Evolutionary conservation across 2,329 filamentous ascomycete species (phyloP).

Genomic region (Zasmidium cellare): DNA sequence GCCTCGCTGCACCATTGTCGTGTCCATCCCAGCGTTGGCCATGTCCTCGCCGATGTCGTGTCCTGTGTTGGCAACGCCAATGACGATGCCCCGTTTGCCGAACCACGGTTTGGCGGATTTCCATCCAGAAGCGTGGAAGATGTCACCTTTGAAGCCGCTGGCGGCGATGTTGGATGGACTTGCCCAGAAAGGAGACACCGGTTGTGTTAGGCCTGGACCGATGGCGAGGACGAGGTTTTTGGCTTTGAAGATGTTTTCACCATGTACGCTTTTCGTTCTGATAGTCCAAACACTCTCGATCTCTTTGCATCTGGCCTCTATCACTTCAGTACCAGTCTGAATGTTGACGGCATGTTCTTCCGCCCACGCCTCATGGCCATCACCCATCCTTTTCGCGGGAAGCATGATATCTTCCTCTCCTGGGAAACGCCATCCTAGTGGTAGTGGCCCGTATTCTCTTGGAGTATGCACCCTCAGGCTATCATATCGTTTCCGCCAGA

Average conservation of each 20-base stretch:
- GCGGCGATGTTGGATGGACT: slow-evolving; percentile 36
- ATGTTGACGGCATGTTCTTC: slow-evolving; percentile 42
- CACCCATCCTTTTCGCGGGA: no score
- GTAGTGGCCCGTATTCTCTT: slow-evolving; percentile 41
- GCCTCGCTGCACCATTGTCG: slow-evolving; percentile 49
- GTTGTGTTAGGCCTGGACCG: slow-evolving; percentile 54
- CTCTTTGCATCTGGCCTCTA: slow-evolving; percentile 65
- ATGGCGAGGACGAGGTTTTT: slow-evolving; percentile 67
- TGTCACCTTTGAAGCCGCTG: slow-evolving; percentile 8
- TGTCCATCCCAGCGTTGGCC: slow-evolving; percentile 41
- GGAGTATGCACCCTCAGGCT: slow-evolving; percentile 70
- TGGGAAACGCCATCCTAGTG: no score
- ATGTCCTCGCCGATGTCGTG: slow-evolving; percentile 53
- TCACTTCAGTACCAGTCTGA: slow-evolving; percentile 64
- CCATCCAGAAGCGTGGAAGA: neutral
- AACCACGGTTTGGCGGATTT: slow-evolving; percentile 1
- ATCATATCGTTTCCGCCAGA: slow-evolving; percentile 53
- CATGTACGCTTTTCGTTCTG: slow-evolving; percentile 20
- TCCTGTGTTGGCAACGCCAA: slow-evolving; percentile 51
- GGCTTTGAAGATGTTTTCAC: slow-evolving; percentile 53
- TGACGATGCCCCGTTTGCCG: slow-evolving; percentile 49
- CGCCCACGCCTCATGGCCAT: no score
- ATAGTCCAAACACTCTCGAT: slow-evolving; percentile 62
- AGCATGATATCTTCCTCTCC: no score
- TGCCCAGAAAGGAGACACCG: slow-evolving; percentile 57